Conservation (phyloP, 805 yeast species). For the Sugiyamaella lignohabitans region DNA sequence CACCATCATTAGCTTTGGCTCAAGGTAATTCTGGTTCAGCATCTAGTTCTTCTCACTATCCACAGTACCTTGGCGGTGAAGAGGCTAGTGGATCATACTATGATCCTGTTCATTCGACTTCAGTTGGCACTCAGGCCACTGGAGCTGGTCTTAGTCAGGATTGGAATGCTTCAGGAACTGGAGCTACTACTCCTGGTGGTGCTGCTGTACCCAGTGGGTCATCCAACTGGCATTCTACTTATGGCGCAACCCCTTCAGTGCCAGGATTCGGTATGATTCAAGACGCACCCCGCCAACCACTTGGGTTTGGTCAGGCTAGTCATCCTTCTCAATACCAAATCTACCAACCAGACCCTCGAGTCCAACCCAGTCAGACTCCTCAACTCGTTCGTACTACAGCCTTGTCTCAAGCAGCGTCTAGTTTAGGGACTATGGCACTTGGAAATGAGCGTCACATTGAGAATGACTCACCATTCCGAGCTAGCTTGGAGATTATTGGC, state of each 20-base stretch:
- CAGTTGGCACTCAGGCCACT: not conserved
- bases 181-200: not conserved
- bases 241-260: not conserved
- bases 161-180: not conserved
- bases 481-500: conserved; percentile 27
- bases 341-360: conserved; percentile 2
- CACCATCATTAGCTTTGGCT: not conserved
- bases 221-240: not conserved
- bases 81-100: conserved; percentile 1
- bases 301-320: not conserved
- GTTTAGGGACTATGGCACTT: conserved; percentile 12
- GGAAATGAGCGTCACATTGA: conserved; percentile 6
- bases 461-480: conserved; percentile 18
- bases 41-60: not conserved
- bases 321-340: not conserved
- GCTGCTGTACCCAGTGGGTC: not conserved
- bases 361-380: conserved; percentile 11
- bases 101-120: not conserved
- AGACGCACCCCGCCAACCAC: not conserved
- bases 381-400: conserved; percentile 24
- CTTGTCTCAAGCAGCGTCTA: conserved; percentile 21
- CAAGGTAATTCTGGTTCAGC: not conserved
- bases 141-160: not conserved
- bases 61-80: not conserved
- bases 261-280: not conserved